These are phyloP conservation scores for Ammopiptanthus mongolicus DNA, from an alignment of 306 rosid species.

Conservation along the genomic window DNA sequence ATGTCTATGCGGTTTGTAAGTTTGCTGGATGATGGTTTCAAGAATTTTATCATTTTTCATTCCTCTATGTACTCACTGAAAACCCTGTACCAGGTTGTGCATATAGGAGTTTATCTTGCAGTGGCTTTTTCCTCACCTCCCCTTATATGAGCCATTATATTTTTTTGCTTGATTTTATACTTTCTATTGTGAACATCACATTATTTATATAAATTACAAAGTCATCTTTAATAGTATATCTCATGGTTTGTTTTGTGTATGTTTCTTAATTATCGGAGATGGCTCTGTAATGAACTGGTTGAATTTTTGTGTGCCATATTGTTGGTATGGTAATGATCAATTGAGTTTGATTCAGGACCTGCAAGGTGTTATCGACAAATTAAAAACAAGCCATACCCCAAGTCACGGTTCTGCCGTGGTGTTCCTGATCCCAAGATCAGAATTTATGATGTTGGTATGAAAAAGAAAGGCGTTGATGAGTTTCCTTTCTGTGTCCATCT, in stretches of 20 bases:
- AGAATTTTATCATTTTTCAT: not conserved
- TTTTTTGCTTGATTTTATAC: too few species aligned
- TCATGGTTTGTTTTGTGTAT: too few species aligned
- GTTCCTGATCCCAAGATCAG: constrained; percentile 91
- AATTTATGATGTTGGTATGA: constrained; percentile 85
- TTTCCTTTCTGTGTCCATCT: constrained; percentile 88
- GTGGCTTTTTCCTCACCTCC: too few species aligned
- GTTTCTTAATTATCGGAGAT: not conserved
- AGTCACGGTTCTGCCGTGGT: constrained; percentile 85
- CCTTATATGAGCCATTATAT: too few species aligned
- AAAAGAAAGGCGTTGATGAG: constrained; percentile 86
- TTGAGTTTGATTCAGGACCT: constrained; percentile 51
- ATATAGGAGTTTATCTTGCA: too few species aligned
- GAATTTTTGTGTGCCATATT: not conserved
- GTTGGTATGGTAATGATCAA: not conserved
- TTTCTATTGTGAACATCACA: too few species aligned
- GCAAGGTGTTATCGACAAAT: constrained; percentile 82
- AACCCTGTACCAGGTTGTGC: too few species aligned
- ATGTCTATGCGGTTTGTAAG: too few species aligned
- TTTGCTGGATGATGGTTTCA: too few species aligned
- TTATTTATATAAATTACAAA: too few species aligned
- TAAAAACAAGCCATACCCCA: constrained; percentile 79
- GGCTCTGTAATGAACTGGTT: not conserved
- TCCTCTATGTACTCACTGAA: too few species aligned
- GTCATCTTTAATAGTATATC: too few species aligned